phyloP scores from a whole-genome alignment of 768 basidiomycete genomes.

The Porpolomopsis calyptriformis region DNA sequence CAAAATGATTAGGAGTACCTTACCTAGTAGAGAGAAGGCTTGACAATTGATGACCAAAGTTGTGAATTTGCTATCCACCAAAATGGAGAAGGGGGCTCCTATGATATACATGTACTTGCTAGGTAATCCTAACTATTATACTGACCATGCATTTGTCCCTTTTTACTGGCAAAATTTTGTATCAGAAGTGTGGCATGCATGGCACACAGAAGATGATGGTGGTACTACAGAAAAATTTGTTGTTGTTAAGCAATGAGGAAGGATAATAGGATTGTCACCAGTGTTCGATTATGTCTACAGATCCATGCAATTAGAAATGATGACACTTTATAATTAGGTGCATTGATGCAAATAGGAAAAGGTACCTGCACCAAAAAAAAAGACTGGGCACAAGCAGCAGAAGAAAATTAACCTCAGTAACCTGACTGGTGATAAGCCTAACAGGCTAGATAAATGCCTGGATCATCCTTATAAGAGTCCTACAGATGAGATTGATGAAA shows the following conservation, averaged over 20 bases:
- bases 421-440: neutral
- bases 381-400: slow-evolving; percentile 2
- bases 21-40: slow-evolving; percentile 9
- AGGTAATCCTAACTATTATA: slow-evolving; percentile 23
- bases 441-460: no score
- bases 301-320: slow-evolving; percentile 12
- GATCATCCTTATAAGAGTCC: no score
- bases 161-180: slow-evolving; percentile 12
- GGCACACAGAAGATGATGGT: slow-evolving; percentile 7
- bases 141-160: slow-evolving; percentile 18
- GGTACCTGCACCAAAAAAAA: slow-evolving; percentile 2
- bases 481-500: no score
- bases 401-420: slow-evolving; percentile 14
- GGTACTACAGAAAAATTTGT: slow-evolving; percentile 13
- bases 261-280: slow-evolving; percentile 13
- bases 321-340: slow-evolving; percentile 23
- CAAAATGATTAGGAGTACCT: slow-evolving; percentile 12
- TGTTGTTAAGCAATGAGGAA: slow-evolving; percentile 12
- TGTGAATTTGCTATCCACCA: slow-evolving; percentile 20
- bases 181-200: slow-evolving; percentile 9
- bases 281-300: slow-evolving; percentile 21
- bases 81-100: slow-evolving; percentile 22
- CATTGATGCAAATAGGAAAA: slow-evolving; percentile 9
- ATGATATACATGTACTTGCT: slow-evolving; percentile 19
- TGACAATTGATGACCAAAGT: slow-evolving; percentile 18